Evolutionary conservation across 179 eudicot genomes (phyloP).

Genomic region (Amaranthus tricolor): DNA sequence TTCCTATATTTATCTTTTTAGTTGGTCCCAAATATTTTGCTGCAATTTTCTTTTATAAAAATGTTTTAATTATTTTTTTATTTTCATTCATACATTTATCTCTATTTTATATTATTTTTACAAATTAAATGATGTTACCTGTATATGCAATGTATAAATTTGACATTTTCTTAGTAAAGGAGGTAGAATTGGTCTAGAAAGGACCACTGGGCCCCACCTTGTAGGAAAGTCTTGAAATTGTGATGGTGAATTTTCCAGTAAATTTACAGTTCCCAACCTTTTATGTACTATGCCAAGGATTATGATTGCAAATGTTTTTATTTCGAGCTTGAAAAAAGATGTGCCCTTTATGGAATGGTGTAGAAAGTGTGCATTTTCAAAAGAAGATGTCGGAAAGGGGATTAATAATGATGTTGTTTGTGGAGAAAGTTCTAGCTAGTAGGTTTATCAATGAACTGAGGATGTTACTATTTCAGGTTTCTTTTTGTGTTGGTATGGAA

Average conservation of each 20-base stretch:
- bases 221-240: background rate
- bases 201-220: background rate
- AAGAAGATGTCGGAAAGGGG: background rate
- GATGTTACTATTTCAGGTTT: too few relatives aligned
- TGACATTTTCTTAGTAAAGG: too few relatives aligned
- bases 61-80: too few relatives aligned
- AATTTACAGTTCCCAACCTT: background rate
- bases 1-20: too few relatives aligned
- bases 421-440: background rate
- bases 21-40: too few relatives aligned
- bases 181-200: background rate
- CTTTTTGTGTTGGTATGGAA: background rate
- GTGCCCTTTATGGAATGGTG: background rate
- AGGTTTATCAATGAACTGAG: too few relatives aligned
- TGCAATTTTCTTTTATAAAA: too few relatives aligned
- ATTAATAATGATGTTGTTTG: background rate
- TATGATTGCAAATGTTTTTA: background rate
- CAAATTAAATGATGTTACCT: too few relatives aligned
- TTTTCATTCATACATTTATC: too few relatives aligned
- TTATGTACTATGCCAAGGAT: background rate
- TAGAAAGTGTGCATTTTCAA: background rate
- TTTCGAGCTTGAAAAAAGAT: background rate
- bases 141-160: too few relatives aligned
- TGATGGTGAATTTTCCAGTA: too few relatives aligned
- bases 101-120: too few relatives aligned